Evolutionary conservation across 139 green algal species (phyloP), one percentile per base, ranked within the genome.

Genomic region (Picochlorum sp.): DNA sequence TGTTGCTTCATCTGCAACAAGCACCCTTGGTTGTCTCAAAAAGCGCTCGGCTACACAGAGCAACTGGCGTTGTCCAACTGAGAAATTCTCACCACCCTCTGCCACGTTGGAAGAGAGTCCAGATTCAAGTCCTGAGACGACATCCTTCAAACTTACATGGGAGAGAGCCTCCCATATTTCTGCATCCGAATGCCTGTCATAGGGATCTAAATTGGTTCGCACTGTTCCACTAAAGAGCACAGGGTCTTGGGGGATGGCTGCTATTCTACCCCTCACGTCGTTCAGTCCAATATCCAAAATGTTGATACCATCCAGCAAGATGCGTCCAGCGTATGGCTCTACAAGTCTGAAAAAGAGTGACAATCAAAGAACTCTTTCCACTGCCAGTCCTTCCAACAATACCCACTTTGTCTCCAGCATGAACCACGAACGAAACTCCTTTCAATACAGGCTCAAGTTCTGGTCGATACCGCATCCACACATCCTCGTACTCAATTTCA

Each of bases 1-100:
- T 20, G 92, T 98, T 4, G 92, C 92, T 79, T 95, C 92, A 65
- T 98, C 92, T 57, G 94, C 73, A 72, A 96, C 89, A n/a, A 96
- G 70, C 26, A 98, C 74, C 24, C 71, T 78, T 0, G 75, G 76
- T 67, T 80, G 56, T 61, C 78, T 77, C 47, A 95, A 64, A 64
- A 64, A 96, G 82, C 11, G 91, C 90, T 13, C 91, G 2, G 88
- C 91, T 65, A 97, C 75, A 79, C 89, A 96, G 45, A 97, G 74
- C 38, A 97, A 80, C 83, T 97, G 91, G 34, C 87, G 78, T 84
- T 97, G 88, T 8, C 91, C 91, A 64, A 88, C 67, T 8, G 60
- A 80, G 59, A 90, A 91, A 74, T 95, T 95, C 28, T 80, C 79
- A 15, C 88, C 88, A 50, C 77, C 79, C 65, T 96, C 90, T 24